phyloP scores from a whole-genome alignment of 192 early-diverging fungal genomes.

The Pilobolus umbonatus region DNA sequence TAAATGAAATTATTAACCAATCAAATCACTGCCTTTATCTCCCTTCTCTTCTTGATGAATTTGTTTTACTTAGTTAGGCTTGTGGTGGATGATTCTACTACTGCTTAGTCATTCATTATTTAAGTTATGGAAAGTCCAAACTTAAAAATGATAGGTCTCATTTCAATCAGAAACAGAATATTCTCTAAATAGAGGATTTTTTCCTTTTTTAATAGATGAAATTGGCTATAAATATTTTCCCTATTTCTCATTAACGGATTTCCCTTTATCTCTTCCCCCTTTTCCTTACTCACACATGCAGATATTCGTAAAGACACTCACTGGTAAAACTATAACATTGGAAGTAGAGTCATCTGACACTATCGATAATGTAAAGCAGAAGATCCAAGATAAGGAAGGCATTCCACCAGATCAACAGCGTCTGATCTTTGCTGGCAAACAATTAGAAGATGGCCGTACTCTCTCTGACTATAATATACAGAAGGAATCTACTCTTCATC shows the following conservation, averaged over 20 bases:
- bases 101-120: no score
- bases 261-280: neutral
- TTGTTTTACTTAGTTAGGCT: no score
- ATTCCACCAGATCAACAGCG: slow-evolving; percentile 83
- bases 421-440: slow-evolving; percentile 79
- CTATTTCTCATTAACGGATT: neutral
- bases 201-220: neutral
- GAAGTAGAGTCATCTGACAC: slow-evolving; percentile 77
- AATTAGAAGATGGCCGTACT: slow-evolving; percentile 73
- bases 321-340: slow-evolving; percentile 96
- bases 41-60: no score
- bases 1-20: slow-evolving; percentile 2
- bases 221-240: slow-evolving; percentile 4
- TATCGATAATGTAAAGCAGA: slow-evolving; percentile 79
- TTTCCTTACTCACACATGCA: no score
- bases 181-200: no score
- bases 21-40: neutral
- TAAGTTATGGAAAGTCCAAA: no score
- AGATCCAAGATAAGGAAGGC: slow-evolving; percentile 98
- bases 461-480: slow-evolving; percentile 80
- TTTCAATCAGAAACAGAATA: no score
- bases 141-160: no score
- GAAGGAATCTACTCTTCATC: slow-evolving; percentile 66
- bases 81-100: no score
- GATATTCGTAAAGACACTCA: slow-evolving; percentile 83